Evolutionary conservation across 805 yeast species (phyloP), one percentile per base, ranked within the genome.

Genomic region (Helenozyma rhizophorensis): DNA sequence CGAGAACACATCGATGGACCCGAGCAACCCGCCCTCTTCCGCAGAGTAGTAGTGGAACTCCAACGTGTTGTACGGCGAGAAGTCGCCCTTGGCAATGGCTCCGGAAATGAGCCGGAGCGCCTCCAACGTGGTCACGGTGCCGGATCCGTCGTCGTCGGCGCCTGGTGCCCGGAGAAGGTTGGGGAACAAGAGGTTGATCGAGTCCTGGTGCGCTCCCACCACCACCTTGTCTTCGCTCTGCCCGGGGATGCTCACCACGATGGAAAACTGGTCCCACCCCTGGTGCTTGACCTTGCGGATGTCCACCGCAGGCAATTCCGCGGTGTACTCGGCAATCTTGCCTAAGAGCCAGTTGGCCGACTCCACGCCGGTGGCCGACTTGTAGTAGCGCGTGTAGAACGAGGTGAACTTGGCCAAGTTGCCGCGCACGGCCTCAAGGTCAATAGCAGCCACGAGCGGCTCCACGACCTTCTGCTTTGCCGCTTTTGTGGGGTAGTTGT

Each of bases 1-100:
- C 8, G 73, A 58, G 56, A 84, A 85, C 9, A 90, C 74, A 40
- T 84, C 95, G 42, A 77, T 70, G 4, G 96, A 86, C 1, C 97
- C 97, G 33, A 85, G 65, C 35, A 86, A 63, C 0, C 96, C 97
- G 39, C 86, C 88, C 68, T 90, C 97, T 63, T 90, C 97, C 2
- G 95, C 97, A 17, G 95, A 76, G 63, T 87, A 90, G 70, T 87
- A 90, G 60, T 90, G 97, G 65, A 90, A 89, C 56, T 90, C 95
- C 13, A 90, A 59, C 0, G 95, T 76, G 58, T 87, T 85, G 26
- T 71, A 60, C 10, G 89, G 87, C 37, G 60, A 48, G 44, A 70
- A 70, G 0, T 65, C 62, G 2, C 60, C 59, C 4, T 44, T 29
- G 13, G 42, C 50, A 32, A 55, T 51, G 15, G 56, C 54, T 22